These are phyloP conservation scores for Termitomyces sp. DNA, from an alignment of 768 basidiomycete genomes.

Conservation along the genomic window DNA sequence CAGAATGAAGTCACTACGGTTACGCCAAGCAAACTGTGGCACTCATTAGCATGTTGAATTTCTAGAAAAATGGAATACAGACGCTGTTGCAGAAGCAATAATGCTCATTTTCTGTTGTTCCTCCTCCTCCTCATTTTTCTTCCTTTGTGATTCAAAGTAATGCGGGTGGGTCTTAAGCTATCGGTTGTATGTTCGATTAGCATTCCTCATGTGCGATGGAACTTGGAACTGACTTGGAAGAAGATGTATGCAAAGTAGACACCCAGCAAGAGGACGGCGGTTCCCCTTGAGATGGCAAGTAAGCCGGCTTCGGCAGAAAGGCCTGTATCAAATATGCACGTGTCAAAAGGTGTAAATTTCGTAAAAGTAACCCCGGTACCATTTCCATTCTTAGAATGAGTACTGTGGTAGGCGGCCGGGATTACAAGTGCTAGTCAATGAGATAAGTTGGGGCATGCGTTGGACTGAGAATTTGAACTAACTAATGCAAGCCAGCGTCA, in stretches of 20 bases:
- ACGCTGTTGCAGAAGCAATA: conserved; percentile 60
- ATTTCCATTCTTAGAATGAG: conserved; percentile 24
- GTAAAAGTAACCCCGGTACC: conserved; percentile 10
- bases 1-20: conserved; percentile 86
- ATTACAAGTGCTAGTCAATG: conserved; percentile 67
- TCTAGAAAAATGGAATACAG: conserved; percentile 15
- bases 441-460: neutral
- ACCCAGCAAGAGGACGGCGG: conserved; percentile 68
- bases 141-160: conserved; percentile 45
- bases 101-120: conserved; percentile 65
- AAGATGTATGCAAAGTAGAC: conserved; percentile 75
- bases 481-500: conserved; percentile 89
- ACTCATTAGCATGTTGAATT: conserved; percentile 1
- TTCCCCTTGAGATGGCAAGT: conserved; percentile 76
- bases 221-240: conserved; percentile 60
- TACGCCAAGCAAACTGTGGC: conserved; percentile 58
- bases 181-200: conserved; percentile 4
- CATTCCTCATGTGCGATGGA: neutral
- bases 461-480: conserved; percentile 24
- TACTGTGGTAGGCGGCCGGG: conserved; percentile 80
- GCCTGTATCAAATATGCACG: conserved; percentile 19
- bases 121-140: conserved; percentile 5
- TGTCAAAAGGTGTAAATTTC: neutral
- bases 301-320: conserved; percentile 45
- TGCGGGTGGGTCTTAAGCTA: conserved; percentile 72